Base-by-base conservation (phyloP, 345 rosid species). In the Hirschfeldia incana region DNA sequence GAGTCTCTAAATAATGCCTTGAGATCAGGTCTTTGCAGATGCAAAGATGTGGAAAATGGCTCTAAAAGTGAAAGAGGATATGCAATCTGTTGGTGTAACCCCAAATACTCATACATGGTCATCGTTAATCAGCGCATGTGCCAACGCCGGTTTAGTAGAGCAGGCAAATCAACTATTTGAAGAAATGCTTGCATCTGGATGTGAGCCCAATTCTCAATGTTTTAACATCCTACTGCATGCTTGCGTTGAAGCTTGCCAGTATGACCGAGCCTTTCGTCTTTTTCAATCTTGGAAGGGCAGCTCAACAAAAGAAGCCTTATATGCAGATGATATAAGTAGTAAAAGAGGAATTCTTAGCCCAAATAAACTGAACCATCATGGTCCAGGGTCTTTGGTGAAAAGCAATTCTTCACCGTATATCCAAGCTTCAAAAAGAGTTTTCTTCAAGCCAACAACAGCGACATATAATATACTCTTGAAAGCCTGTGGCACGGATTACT, bases 41-140 rank as follows among this genome's bases (percentile, higher is more conserved):
- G 94, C 94, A 74, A 92, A 88, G 83, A 76, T 89, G 85, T 92
- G 98, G 97, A 86, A 87, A 81, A 87, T 89, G 95, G 95, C 98
- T 60, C 85, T 94, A 13, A 83, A 79, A 77, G 83, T 91, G 71
- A 94, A 94, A 85, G 93, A 91, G 39, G 97, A 91, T 77, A 92
- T 92, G 97, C 86, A 89, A 76, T 83, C 84, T 65, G 86, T 91
- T 3, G 97, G 89, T 55, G 88, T 94, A 66, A 77, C 79, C 69
- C 97, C 92, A 49, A 92, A 92, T 77, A 90, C 83, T 34, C 84
- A 83, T 80, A 89, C 97, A 26, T 92, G 98, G 98, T 92, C 97
- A 29, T 87, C 98, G 1, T 78, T 94, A 89, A 89, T 94, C 84
- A 90, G 93, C 85, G 95, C 97, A 29, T 91, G 97, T 82, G 95